Percentiles rank a stretch among this genome's conserved stretches.
These are phyloP conservation scores for Pyrus hybrid DNA, from an alignment of 331 rosid genomes.

Conservation along the genomic window DNA sequence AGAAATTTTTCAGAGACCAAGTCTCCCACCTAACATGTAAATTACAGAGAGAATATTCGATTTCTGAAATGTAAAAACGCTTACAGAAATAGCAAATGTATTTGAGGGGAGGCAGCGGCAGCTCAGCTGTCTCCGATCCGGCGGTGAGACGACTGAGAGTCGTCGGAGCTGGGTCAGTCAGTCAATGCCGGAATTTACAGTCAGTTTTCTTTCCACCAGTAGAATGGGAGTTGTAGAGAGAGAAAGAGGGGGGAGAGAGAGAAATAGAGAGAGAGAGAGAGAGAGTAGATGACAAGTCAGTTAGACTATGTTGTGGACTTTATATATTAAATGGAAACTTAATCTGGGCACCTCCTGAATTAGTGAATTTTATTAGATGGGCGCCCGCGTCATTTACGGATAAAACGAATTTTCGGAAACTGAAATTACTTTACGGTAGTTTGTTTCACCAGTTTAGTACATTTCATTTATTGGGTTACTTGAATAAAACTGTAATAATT, in stretches of 20 bases:
- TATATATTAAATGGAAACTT: not conserved
- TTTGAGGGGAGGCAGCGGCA: constrained; percentile 7
- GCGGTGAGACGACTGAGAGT: not conserved
- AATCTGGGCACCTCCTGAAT: not conserved
- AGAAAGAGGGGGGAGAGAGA: constrained; percentile 9
- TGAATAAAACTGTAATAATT: not conserved
- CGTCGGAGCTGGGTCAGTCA: constrained; percentile 7
- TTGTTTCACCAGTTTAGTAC: not conserved
- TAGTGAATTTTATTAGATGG: not conserved
- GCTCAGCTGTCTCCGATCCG: constrained; percentile 47
- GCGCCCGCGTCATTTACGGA: not conserved
- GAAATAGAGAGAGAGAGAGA: too few relatives aligned
- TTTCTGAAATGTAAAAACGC: not conserved
- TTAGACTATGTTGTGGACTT: not conserved
- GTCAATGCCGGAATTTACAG: constrained; percentile 50
- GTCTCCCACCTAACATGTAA: constrained; percentile 7
- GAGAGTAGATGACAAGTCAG: not conserved
- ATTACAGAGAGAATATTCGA: not conserved
- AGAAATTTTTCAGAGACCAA: constrained; percentile 11
- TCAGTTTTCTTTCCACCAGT: constrained; percentile 12
- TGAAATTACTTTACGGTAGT: not conserved
- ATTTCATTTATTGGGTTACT: too few relatives aligned
- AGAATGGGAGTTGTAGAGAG: constrained; percentile 7
- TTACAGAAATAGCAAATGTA: constrained; percentile 12
- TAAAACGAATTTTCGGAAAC: not conserved